Percentiles rank a stretch among this genome's conserved stretches.
Evolutionary conservation across 1,284 basidiomycete genomes (phyloP).

Genomic region (Tausonia pullulans): DNA sequence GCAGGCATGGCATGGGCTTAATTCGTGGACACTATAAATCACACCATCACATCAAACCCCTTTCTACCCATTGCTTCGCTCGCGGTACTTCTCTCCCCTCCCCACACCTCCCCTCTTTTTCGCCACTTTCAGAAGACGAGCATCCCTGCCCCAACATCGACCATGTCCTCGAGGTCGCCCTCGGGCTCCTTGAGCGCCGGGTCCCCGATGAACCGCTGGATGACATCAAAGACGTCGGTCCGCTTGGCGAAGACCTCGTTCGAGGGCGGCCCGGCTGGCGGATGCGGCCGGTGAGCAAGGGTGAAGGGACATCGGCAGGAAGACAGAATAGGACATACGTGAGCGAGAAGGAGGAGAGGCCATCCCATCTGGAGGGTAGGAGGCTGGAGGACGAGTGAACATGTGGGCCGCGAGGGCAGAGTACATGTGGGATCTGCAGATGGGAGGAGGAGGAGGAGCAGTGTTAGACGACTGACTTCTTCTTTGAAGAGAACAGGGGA

Average conservation of each 20-base stretch:
- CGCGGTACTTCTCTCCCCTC: too few relatives aligned
- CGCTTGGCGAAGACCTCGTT: not conserved
- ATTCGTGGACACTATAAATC: too few relatives aligned
- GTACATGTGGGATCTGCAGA: conserved; percentile 1
- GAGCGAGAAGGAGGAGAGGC: not conserved
- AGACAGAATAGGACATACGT: not conserved
- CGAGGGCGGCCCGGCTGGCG: not conserved
- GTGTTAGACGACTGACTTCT: not conserved
- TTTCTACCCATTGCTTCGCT: too few relatives aligned
- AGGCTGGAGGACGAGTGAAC: not conserved
- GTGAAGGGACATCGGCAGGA: not conserved
- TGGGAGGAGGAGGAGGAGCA: not conserved
- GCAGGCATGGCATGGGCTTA: too few relatives aligned
- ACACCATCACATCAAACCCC: too few relatives aligned
- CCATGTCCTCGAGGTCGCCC: not conserved
- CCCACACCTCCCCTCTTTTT: too few relatives aligned
- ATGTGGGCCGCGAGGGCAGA: conserved; percentile 1
- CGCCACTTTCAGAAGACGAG: too few relatives aligned
- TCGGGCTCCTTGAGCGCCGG: conserved; percentile 6
- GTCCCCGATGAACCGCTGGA: not conserved
- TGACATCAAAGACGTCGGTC: not conserved
- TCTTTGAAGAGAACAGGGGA: too few relatives aligned
- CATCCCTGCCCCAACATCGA: not conserved
- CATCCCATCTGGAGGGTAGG: not conserved
- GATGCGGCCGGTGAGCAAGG: not conserved